Evolutionary conservation across 805 yeast genomes (phyloP).

Genomic region (Wickerhamiella azymoides): DNA sequence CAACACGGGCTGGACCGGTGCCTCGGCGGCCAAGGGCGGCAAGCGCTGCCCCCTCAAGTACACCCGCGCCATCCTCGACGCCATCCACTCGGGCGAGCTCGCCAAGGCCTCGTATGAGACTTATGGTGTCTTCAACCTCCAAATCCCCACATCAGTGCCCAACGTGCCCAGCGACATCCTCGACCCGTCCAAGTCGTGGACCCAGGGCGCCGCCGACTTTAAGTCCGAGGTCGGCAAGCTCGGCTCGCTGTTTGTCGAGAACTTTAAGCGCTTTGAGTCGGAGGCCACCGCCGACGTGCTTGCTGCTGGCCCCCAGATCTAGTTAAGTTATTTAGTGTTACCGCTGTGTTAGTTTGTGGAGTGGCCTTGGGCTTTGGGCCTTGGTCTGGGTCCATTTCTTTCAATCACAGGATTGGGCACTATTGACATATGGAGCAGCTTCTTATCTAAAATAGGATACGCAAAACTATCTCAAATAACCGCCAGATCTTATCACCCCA

Average conservation of each 20-base stretch:
- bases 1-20: conserved; percentile 98
- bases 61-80: conserved; percentile 91
- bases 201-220: conserved; percentile 41
- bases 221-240: conserved; percentile 44
- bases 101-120: conserved; percentile 67
- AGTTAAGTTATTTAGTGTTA: conserved; percentile 9
- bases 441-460: too few species aligned
- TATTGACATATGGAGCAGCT: too few species aligned
- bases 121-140: conserved; percentile 75
- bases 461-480: too few species aligned
- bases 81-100: conserved; percentile 85
- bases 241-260: conserved; percentile 68
- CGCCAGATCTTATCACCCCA: too few species aligned
- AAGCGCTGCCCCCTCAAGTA: conserved; percentile 94
- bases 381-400: background rate
- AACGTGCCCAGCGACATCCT: conserved; percentile 74
- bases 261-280: conserved; percentile 71
- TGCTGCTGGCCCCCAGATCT: conserved; percentile 77
- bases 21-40: conserved; percentile 85
- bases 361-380: background rate
- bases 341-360: background rate
- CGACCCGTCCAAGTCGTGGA: conserved; percentile 79
- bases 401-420: too few species aligned
- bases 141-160: conserved; percentile 68
- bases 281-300: conserved; percentile 75